Evolutionary conservation across 371 early-diverging fungal genomes (phyloP), one percentile per base, ranked within the genome.

Genomic region (Lichtheimia ornata): DNA sequence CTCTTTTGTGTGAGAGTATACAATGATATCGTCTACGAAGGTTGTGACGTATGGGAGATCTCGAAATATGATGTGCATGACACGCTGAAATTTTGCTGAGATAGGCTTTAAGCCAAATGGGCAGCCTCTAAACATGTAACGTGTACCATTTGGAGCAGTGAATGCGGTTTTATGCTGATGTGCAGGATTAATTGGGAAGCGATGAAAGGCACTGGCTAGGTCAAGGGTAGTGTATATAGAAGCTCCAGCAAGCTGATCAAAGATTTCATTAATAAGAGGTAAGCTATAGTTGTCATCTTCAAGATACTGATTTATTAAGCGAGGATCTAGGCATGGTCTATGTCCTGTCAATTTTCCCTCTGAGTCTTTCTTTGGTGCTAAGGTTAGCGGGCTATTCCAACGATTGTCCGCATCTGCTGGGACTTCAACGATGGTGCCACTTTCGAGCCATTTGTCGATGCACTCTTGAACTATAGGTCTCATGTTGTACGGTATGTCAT

Each of bases 51-150:
- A 43, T 2, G 14, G 25, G 2, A 61, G 9, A 9, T 53, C 41
- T 13, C 44, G 2, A 13, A 61, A 58, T 4, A 66, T 20, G 15
- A 47, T 28, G 3, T 27, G 14, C 62, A 69, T 69, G 0, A 64
- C 67, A 0, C 66, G 27, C 41, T 68, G 70, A 42, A 67, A 73
- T 1, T 68, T 35, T 0, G 68, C 59, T 0, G 68, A 67, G 0
- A 79, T n/a, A 0, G 53, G 63, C 50, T 72, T 72, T 0, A 77
- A 13, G 1, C 73, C 71, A 58, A 72, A 72, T 1, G 71, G 71
- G 2, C 62, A 62, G 0, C 51, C 57, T 49, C 35, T n/a, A 50
- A 72, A 74, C 49, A 54, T 62, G 43, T 72, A 78, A 27, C 72
- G 68, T 17, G n/a, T 58, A 54, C 17, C 47, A 22, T 12, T 14